phyloP scores from a whole-genome alignment of 176 grass and related monocot species.

The Oryza longistaminata region DNA sequence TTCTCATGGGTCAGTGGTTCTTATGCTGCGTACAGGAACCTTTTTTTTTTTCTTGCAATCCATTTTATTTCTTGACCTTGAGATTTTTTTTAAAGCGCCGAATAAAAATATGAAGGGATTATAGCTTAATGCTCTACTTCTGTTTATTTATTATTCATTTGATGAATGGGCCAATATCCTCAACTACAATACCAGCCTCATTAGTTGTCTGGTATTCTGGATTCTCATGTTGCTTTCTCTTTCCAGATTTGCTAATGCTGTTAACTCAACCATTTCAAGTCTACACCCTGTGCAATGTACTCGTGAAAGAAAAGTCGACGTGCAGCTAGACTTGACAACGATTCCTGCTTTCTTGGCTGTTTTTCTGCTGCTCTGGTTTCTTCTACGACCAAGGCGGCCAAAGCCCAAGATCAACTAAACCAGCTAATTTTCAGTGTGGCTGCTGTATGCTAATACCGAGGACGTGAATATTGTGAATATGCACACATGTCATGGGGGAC shows the following conservation, averaged over 20 bases:
- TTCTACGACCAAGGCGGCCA: slow-evolving; percentile 74
- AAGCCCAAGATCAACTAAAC: slow-evolving; percentile 97
- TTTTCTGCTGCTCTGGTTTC: slow-evolving; percentile 88
- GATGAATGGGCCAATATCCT: neutral
- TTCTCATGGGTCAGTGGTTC: slow-evolving; percentile 69
- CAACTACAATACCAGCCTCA: neutral
- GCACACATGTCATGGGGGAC: slow-evolving; percentile 4
- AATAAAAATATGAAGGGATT: neutral
- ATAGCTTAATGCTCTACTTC: neutral
- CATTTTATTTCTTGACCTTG: neutral
- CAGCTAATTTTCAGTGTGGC: neutral
- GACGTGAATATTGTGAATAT: slow-evolving; percentile 25
- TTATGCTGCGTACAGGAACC: slow-evolving; percentile 9
- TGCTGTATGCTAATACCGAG: neutral
- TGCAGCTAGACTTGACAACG: slow-evolving; percentile 86
- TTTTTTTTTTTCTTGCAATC: neutral
- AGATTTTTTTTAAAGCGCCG: neutral
- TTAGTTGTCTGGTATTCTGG: slow-evolving; percentile 3
- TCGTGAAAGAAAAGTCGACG: slow-evolving; percentile 73
- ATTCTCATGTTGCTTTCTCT: neutral
- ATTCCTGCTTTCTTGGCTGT: slow-evolving; percentile 76
- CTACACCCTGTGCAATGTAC: slow-evolving; percentile 81
- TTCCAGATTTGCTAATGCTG: slow-evolving; percentile 72
- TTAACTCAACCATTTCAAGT: slow-evolving; percentile 74
- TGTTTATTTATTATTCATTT: neutral